These are phyloP conservation scores for Verticillium klebahnii DNA, from an alignment of 2,329 filamentous ascomycete species.

Conservation along the genomic window DNA sequence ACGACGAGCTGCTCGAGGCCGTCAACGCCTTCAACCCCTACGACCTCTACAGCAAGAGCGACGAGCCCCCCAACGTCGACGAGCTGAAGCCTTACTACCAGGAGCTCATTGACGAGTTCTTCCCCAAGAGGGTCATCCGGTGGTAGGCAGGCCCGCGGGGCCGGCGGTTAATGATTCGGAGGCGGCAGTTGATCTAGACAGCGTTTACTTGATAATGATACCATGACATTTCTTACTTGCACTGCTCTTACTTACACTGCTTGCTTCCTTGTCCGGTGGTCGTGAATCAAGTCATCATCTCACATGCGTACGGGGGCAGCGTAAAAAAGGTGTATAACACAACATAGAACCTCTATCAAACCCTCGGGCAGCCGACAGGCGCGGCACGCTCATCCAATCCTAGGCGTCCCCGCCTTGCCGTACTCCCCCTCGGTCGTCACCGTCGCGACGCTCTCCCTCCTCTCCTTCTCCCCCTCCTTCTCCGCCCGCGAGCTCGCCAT, in stretches of 20 bases:
- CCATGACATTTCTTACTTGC: neutral
- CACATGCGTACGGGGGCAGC: no score
- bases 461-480: slow-evolving; percentile 20
- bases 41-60: slow-evolving; percentile 88
- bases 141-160: slow-evolving; percentile 22
- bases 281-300: no score
- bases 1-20: slow-evolving; percentile 73
- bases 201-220: neutral
- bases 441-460: slow-evolving; percentile 38
- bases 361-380: neutral
- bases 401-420: neutral
- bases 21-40: slow-evolving; percentile 89
- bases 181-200: neutral
- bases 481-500: slow-evolving; percentile 29
- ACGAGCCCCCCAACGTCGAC: slow-evolving; percentile 70
- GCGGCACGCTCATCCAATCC: neutral
- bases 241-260: no score
- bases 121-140: slow-evolving; percentile 31
- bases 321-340: neutral
- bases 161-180: neutral
- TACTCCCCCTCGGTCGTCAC: slow-evolving; percentile 19
- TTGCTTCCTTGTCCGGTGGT: neutral
- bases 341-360: neutral
- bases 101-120: slow-evolving; percentile 38
- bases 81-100: slow-evolving; percentile 60